A percentile compares a stretch with the other conserved stretches of the same genome.
These are phyloP conservation scores for Fusarium mundagurra DNA, from an alignment of 2,329 filamentous ascomycete genomes.

Conservation along the genomic window DNA sequence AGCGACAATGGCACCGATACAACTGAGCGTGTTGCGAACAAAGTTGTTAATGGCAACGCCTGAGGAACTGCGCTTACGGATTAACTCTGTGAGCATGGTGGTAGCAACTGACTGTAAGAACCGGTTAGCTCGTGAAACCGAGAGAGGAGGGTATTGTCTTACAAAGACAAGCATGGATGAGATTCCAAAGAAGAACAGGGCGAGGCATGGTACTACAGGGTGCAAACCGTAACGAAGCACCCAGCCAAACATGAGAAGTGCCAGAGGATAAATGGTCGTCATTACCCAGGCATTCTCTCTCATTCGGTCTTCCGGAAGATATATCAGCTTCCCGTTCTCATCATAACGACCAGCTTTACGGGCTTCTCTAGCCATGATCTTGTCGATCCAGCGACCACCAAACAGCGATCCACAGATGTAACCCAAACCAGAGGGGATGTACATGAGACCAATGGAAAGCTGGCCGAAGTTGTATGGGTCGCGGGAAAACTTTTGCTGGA, in stretches of 20 bases:
- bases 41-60: conserved; percentile 87
- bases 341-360: conserved; percentile 75
- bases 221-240: conserved; percentile 70
- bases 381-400: conserved; percentile 81
- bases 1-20: conserved; percentile 74
- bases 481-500: conserved; percentile 74
- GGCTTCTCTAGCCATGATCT: conserved; percentile 82
- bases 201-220: conserved; percentile 71
- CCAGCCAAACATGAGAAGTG: conserved; percentile 83
- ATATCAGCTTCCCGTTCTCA: conserved; percentile 71
- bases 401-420: conserved; percentile 75
- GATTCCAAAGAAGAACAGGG: conserved; percentile 78
- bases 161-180: conserved; percentile 84
- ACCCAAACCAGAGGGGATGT: conserved; percentile 79
- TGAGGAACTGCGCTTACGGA: conserved; percentile 74
- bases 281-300: conserved; percentile 84
- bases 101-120: conserved; percentile 65
- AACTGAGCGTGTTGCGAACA: conserved; percentile 80
- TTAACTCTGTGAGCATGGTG: conserved; percentile 88
- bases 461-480: conserved; percentile 75
- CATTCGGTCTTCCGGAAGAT: conserved; percentile 83
- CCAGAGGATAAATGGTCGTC: conserved; percentile 74
- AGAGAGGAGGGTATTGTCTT: conserved; percentile 29
- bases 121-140: conserved; percentile 7
- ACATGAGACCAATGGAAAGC: conserved; percentile 77